A percentile compares a stretch with the other conserved stretches of the same genome.
Conservation (phyloP, 208 protist genomes). For the Leishmania turanica region DNA sequence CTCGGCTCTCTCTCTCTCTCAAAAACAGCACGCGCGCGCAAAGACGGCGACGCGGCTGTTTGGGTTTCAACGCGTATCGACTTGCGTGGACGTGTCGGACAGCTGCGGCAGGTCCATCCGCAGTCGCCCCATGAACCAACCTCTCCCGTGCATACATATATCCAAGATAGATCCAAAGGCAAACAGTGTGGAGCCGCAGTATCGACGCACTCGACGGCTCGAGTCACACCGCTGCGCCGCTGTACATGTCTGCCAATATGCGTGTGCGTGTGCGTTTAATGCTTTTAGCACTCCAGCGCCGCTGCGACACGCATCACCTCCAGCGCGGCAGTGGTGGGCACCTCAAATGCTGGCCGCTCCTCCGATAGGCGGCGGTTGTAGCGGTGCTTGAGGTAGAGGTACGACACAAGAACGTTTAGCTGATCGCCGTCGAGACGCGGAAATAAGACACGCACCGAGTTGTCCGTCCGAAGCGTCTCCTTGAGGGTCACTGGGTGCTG, state of each 20-base stretch:
- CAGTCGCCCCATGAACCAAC: background rate
- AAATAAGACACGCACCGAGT: conserved; percentile 54
- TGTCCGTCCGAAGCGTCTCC: conserved; percentile 47
- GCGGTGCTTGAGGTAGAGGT: conserved; percentile 86
- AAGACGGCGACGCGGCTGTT: background rate
- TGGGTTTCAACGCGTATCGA: background rate
- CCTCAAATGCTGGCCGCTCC: conserved; percentile 57
- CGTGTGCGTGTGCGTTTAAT: background rate
- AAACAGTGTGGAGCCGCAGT: background rate
- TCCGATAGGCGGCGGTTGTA: conserved; percentile 64
- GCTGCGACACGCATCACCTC: conserved; percentile 80
- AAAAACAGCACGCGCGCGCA: background rate
- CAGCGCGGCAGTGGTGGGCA: conserved; percentile 57
- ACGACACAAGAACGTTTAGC: conserved; percentile 73
- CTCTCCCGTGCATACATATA: background rate
- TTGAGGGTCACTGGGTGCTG: conserved; percentile 21
- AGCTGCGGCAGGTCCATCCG: background rate
- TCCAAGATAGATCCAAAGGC: background rate
- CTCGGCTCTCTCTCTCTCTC: background rate
- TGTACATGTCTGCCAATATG: background rate
- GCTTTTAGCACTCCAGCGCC: conserved; percentile 61
- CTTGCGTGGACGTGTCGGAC: background rate
- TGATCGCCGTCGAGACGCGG: conserved; percentile 39
- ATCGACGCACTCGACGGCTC: background rate
- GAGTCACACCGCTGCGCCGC: background rate